Evolutionary conservation across 2,329 filamentous ascomycete species (phyloP).

Genomic region (Triangularia verruculosa): DNA sequence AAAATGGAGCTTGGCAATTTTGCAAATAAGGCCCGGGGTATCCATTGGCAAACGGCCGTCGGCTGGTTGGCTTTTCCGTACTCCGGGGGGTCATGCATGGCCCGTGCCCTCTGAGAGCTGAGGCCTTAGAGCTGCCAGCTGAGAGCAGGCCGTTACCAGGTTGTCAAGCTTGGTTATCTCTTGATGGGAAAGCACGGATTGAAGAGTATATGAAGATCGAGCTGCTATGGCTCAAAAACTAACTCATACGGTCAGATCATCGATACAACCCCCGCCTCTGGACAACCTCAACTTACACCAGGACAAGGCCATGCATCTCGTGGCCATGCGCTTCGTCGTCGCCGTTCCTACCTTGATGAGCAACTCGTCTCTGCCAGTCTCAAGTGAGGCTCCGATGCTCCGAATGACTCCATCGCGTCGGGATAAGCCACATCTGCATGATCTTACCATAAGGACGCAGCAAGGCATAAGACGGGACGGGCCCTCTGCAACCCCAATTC

Average conservation of each 20-base stretch:
- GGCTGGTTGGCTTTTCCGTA: not conserved
- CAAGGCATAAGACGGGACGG: not conserved
- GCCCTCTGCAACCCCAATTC: not conserved
- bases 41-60: not conserved
- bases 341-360: not conserved
- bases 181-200: too few species aligned
- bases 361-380: not conserved
- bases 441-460: not conserved
- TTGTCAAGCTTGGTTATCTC: too few species aligned
- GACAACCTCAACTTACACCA: not conserved
- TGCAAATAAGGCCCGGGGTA: not conserved
- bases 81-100: not conserved
- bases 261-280: not conserved
- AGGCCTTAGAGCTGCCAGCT: too few species aligned
- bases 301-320: not conserved
- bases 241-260: not conserved
- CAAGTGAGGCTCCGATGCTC: slow-evolving; percentile 1
- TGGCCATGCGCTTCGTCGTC: not conserved
- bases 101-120: not conserved
- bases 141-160: too few species aligned
- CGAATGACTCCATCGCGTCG: not conserved
- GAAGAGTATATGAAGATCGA: too few species aligned
- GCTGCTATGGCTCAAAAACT: not conserved
- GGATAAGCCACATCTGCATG: not conserved
- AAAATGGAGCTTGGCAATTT: not conserved